phyloP scores from a whole-genome alignment of 306 rosid species.

The Trifolium pratense region DNA sequence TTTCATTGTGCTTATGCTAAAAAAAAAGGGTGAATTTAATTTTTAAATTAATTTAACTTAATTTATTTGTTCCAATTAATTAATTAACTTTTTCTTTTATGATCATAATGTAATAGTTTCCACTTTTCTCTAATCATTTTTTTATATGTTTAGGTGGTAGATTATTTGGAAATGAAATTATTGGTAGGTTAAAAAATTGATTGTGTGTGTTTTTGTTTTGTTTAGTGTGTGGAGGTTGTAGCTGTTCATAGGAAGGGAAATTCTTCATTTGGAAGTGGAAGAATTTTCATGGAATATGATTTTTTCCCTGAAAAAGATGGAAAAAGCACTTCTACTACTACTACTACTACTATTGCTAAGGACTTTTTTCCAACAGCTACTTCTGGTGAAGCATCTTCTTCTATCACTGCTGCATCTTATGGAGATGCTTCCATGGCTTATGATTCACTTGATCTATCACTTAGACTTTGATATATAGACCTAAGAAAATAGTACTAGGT shows the following conservation, averaged over 20 bases:
- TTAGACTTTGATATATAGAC: constrained; percentile 88
- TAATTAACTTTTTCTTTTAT: neutral
- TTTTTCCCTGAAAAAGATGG: constrained; percentile 65
- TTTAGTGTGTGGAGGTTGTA: constrained; percentile 65
- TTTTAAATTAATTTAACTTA: too few species aligned
- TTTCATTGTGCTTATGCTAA: constrained; percentile 9
- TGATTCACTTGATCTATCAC: constrained; percentile 76
- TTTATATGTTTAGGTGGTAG: neutral
- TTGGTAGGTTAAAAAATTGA: constrained; percentile 6
- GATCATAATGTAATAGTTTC: neutral
- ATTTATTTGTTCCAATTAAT: neutral
- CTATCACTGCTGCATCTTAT: constrained; percentile 34
- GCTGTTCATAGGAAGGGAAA: constrained; percentile 75
- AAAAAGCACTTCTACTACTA: constrained; percentile 60
- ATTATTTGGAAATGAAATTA: constrained; percentile 2
- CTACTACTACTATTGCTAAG: constrained; percentile 52
- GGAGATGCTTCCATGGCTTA: constrained; percentile 52
- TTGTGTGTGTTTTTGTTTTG: neutral
- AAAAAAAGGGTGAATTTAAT: too few species aligned
- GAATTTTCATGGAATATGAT: constrained; percentile 76
- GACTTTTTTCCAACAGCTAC: constrained; percentile 12
- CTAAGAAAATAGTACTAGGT: too few species aligned
- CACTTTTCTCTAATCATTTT: too few species aligned
- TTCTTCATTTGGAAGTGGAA: constrained; percentile 37
- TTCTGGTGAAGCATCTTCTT: constrained; percentile 53